phyloP scores from a whole-genome alignment of 2,329 filamentous ascomycete genomes.

The Ophiostoma sp. region DNA sequence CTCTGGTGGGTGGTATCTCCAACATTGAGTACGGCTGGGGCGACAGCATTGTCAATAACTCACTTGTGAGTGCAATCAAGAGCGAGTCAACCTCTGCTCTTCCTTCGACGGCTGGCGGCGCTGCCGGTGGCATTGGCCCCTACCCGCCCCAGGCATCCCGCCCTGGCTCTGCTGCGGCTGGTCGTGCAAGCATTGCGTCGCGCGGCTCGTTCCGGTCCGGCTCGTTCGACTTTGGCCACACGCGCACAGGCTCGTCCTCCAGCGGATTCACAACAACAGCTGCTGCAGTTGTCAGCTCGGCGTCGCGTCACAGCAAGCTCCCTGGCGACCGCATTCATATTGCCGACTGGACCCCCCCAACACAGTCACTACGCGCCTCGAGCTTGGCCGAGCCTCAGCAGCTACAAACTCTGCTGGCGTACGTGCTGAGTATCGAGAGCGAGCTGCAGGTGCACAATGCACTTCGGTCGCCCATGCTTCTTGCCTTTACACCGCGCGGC shows the following conservation, averaged over 20 bases:
- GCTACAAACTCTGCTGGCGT: conserved; percentile 64
- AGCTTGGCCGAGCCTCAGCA: conserved; percentile 75
- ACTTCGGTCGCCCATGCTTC: conserved; percentile 76
- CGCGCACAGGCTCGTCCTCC: conserved; percentile 45
- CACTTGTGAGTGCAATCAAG: conserved; percentile 49
- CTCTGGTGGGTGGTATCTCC: conserved; percentile 84
- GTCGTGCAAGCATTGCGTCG: conserved; percentile 26
- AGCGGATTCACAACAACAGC: conserved; percentile 34
- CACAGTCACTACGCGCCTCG: conserved; percentile 84
- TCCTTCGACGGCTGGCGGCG: conserved; percentile 11
- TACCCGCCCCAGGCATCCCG: conserved; percentile 36
- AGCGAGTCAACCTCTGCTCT: conserved; percentile 39
- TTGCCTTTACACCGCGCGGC: conserved; percentile 82
- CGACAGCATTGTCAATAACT: conserved; percentile 67
- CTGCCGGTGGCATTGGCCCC: conserved; percentile 25
- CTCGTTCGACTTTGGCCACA: conserved; percentile 60
- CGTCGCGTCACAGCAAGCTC: conserved; percentile 46
- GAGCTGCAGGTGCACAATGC: conserved; percentile 86
- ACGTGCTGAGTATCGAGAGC: conserved; percentile 79
- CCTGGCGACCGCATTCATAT: conserved; percentile 81
- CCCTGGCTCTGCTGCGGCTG: conserved; percentile 45
- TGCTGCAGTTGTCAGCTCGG: background rate
- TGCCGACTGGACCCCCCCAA: conserved; percentile 81
- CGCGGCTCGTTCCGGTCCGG: conserved; percentile 46
- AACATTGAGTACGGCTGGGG: conserved; percentile 99